Percentiles rank a stretch among this genome's conserved stretches.
phyloP scores from a whole-genome alignment of 441 rosid species.

The Mallotus japonicus region DNA sequence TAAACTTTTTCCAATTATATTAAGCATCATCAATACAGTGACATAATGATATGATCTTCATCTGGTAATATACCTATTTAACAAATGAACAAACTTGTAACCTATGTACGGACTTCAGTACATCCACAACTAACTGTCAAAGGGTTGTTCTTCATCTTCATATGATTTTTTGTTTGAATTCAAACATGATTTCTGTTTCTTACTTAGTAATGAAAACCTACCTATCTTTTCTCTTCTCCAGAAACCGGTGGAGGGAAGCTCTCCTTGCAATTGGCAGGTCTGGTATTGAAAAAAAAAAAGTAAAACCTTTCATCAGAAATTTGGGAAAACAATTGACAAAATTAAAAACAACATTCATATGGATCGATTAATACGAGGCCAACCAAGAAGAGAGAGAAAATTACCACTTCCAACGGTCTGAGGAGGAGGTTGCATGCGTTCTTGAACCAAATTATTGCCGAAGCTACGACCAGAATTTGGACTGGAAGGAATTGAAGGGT shows the following conservation, averaged over 20 bases:
- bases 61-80: background rate
- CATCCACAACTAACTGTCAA: background rate
- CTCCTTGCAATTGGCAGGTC: conserved; percentile 87
- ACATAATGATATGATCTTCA: background rate
- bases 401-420: conserved; percentile 50
- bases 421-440: conserved; percentile 30
- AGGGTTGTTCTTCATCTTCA: background rate
- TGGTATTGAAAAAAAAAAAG: conserved; percentile 23
- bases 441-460: conserved; percentile 31
- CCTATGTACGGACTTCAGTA: background rate
- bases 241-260: conserved; percentile 81
- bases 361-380: background rate
- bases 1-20: too few relatives aligned
- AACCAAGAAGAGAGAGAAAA: background rate
- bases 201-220: conserved; percentile 26
- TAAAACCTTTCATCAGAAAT: background rate
- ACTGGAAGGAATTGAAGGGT: conserved; percentile 24
- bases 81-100: background rate
- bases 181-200: background rate
- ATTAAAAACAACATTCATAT: background rate
- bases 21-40: too few relatives aligned
- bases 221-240: conserved; percentile 88
- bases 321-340: background rate
- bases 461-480: conserved; percentile 29
- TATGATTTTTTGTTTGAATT: background rate